These are phyloP conservation scores for Elsinoe ampelina DNA, from an alignment of 2,329 filamentous ascomycete species.

Conservation along the genomic window DNA sequence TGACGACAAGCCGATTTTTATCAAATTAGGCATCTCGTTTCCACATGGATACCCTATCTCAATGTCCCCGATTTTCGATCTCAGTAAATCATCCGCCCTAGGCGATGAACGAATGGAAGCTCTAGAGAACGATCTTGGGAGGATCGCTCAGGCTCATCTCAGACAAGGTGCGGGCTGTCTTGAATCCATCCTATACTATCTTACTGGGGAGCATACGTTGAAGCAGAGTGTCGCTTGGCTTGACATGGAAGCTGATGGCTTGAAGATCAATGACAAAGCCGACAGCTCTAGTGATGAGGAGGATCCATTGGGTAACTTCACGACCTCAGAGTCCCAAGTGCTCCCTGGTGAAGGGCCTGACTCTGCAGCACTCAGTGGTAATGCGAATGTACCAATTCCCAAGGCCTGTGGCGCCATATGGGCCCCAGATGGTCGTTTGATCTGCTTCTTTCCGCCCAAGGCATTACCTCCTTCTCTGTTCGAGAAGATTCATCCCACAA, in stretches of 20 bases:
- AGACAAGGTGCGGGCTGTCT: slow-evolving; percentile 46
- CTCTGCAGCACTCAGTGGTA: slow-evolving; percentile 47
- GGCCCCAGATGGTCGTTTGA: slow-evolving; percentile 47
- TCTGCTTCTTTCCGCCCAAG: slow-evolving; percentile 49
- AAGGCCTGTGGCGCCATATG: slow-evolving; percentile 51
- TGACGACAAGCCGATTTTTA: slow-evolving; percentile 42
- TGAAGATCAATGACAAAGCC: slow-evolving; percentile 26
- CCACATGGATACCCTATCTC: slow-evolving; percentile 46
- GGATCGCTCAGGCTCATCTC: slow-evolving; percentile 47
- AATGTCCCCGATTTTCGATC: slow-evolving; percentile 42
- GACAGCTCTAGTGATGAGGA: slow-evolving; percentile 64
- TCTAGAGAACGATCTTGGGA: slow-evolving; percentile 43
- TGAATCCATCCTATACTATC: slow-evolving; percentile 53
- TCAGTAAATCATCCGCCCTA: slow-evolving; percentile 47
- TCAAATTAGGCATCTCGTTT: slow-evolving; percentile 51
- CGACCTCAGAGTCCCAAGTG: slow-evolving; percentile 29
- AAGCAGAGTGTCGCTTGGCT: slow-evolving; percentile 46
- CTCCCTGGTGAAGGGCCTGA: slow-evolving; percentile 29
- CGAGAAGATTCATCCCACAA: slow-evolving; percentile 26
- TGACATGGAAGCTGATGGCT: slow-evolving; percentile 52
- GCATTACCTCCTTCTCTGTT: slow-evolving; percentile 37
- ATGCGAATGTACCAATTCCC: slow-evolving; percentile 54
- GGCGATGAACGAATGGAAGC: slow-evolving; percentile 43
- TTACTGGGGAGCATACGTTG: slow-evolving; percentile 49
- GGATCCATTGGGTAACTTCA: slow-evolving; percentile 28